Conservation (phyloP, 768 basidiomycete genomes). For the Boletus tylopilopsis region DNA sequence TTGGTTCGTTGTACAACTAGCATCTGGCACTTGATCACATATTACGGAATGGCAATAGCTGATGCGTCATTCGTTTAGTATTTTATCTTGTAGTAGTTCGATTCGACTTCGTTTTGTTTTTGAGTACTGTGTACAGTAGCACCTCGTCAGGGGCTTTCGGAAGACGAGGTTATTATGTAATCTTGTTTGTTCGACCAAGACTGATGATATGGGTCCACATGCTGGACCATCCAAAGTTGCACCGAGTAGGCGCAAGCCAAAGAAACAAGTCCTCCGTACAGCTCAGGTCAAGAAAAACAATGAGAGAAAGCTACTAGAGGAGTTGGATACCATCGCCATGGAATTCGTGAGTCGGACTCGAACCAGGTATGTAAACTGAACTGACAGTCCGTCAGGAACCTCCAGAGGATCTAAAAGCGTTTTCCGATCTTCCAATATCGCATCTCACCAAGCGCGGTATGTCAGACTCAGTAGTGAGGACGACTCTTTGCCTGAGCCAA, state of each 20-base stretch:
- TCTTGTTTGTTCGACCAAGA: no score
- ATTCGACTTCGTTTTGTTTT: no score
- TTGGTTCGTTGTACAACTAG: constrained; percentile 16
- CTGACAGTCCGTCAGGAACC: constrained; percentile 41
- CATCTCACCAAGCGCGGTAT: constrained; percentile 69
- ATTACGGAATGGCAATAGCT: constrained; percentile 1
- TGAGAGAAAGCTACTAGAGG: constrained; percentile 49
- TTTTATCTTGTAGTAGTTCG: constrained; percentile 15
- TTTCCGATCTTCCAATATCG: constrained; percentile 77
- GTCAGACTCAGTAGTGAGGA: not conserved
- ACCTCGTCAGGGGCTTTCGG: no score
- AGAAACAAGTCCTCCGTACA: constrained; percentile 15
- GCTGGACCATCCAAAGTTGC: constrained; percentile 16
- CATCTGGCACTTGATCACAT: constrained; percentile 7
- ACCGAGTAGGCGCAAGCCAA: constrained; percentile 8
- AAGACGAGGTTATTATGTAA: no score
- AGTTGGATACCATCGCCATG: constrained; percentile 45
- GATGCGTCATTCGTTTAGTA: constrained; percentile 3
- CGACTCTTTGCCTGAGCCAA: constrained; percentile 4
- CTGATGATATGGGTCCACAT: constrained; percentile 19
- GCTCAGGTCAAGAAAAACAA: constrained; percentile 40
- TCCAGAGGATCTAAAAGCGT: constrained; percentile 46
- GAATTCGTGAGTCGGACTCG: constrained; percentile 42
- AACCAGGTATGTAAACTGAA: not conserved
- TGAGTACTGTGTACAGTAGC: no score